Conservation (phyloP, 805 yeast genomes). For the Priceomyces castillae region DNA sequence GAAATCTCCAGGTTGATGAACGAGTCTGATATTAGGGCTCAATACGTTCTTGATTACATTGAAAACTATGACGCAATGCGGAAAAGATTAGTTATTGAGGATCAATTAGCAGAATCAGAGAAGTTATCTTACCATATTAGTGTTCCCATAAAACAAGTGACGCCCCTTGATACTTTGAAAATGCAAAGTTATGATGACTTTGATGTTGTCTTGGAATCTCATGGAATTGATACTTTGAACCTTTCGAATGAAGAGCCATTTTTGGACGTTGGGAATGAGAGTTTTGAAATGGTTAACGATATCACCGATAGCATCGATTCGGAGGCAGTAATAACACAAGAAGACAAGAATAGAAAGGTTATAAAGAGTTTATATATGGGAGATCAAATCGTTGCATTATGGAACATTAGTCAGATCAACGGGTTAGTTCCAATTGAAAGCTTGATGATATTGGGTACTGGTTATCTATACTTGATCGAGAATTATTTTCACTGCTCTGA, state of each 20-base stretch:
- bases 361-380: constrained; percentile 65
- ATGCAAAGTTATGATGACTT: constrained; percentile 11
- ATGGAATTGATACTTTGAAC: constrained; percentile 27
- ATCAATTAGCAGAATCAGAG: constrained; percentile 45
- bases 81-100: constrained; percentile 55
- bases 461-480: constrained; percentile 65
- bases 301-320: constrained; percentile 20
- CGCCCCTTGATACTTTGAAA: constrained; percentile 4
- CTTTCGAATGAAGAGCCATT: constrained; percentile 15
- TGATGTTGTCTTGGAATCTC: constrained; percentile 17
- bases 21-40: constrained; percentile 13
- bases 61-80: constrained; percentile 72
- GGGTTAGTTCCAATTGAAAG: constrained; percentile 81
- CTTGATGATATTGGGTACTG: constrained; percentile 63
- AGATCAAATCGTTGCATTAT: constrained; percentile 66
- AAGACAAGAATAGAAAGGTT: constrained; percentile 74
- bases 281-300: constrained; percentile 46
- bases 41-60: constrained; percentile 59
- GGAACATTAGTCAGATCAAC: constrained; percentile 72
- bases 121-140: constrained; percentile 39
- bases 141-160: constrained; percentile 32
- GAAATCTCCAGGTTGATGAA: constrained; percentile 38
- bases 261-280: constrained; percentile 20
- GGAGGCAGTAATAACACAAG: constrained; percentile 26
- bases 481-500: constrained; percentile 59